Evolutionary conservation across 2,329 filamentous ascomycete genomes (phyloP), one percentile per base, ranked within the genome.

Genomic region (Gnomoniopsis smithogilvyi): DNA sequence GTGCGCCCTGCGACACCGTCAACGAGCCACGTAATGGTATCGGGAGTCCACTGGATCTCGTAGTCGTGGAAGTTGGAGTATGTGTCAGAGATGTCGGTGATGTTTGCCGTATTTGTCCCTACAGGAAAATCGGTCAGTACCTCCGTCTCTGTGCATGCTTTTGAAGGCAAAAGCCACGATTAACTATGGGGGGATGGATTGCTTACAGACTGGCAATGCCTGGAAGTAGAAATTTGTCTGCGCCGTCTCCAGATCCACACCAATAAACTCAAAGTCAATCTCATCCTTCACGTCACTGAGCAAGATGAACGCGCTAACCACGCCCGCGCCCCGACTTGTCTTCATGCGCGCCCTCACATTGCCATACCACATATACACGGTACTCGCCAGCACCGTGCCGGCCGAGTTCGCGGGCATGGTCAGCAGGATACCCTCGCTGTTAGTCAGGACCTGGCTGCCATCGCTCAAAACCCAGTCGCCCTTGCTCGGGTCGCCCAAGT

Each of bases 191-290:
- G 19, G n/a, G 6, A 12, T 14, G n/a, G n/a, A n/a, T 41, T 41
- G 71, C 91, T 80, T 80, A 96, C 92, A 98, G 73, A 94, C 82
- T 43, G 91, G 88, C 64, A 97, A 88, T 70, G 95, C 95, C 77
- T 97, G 93, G 78, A 89, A 97, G 77, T 97, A 99, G 80, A 87
- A 99, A 79, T 99, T 99, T 71, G 92, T 95, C 79, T 99, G 93
- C 19, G 89, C 91, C 63, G 82, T 84, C 50, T 79, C 70, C 63
- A 96, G 79, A 69, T 97, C 91, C 48, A 83, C 83, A 65, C 95
- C 95, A 56, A 99, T 84, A 72, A 90, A 98, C 74, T 99, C 95
- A 72, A 92, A 98, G 77, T 99, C 95, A 68, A 99, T 96, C 76
- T 99, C 95, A 70, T 99, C 95, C 81, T 97, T 96, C 69, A 96